A percentile compares a stretch with the other conserved stretches of the same genome.
phyloP scores from a whole-genome alignment of 2,329 filamentous ascomycete species.

The Berkeleyomyces rouxiae region DNA sequence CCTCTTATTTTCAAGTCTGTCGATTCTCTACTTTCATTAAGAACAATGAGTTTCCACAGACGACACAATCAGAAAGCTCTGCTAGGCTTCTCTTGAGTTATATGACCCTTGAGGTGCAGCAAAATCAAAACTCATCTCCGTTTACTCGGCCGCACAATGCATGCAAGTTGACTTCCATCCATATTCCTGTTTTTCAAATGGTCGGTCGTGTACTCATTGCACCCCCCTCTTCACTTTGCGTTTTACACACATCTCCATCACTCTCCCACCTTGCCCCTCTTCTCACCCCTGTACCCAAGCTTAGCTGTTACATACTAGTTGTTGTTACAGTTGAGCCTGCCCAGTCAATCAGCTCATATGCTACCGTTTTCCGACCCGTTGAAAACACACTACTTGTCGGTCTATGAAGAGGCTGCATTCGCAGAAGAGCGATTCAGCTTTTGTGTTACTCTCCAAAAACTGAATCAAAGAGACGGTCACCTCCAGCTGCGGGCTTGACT shows the following conservation, averaged over 20 bases:
- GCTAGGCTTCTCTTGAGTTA: not conserved
- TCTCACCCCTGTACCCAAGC: not conserved
- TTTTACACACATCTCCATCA: not conserved
- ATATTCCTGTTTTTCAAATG: not conserved
- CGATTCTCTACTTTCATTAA: no score
- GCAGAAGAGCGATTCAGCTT: not conserved
- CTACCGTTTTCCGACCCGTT: not conserved
- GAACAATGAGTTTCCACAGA: no score
- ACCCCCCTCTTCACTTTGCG: slow-evolving; percentile 1
- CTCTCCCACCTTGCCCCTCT: not conserved
- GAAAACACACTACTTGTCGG: not conserved
- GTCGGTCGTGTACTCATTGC: not conserved
- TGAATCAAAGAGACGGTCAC: not conserved
- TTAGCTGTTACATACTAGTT: not conserved
- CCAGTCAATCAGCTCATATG: not conserved
- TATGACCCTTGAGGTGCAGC: not conserved
- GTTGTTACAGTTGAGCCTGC: not conserved
- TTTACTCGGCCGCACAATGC: slow-evolving; percentile 1
- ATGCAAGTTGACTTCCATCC: slow-evolving; percentile 1
- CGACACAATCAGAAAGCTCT: no score
- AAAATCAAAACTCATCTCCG: not conserved
- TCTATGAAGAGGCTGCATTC: not conserved
- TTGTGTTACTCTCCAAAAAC: not conserved
- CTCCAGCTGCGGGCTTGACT: not conserved
- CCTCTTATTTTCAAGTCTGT: not conserved